phyloP scores from a whole-genome alignment of 2,329 filamentous ascomycete species.

The Volutella citrinella region DNA sequence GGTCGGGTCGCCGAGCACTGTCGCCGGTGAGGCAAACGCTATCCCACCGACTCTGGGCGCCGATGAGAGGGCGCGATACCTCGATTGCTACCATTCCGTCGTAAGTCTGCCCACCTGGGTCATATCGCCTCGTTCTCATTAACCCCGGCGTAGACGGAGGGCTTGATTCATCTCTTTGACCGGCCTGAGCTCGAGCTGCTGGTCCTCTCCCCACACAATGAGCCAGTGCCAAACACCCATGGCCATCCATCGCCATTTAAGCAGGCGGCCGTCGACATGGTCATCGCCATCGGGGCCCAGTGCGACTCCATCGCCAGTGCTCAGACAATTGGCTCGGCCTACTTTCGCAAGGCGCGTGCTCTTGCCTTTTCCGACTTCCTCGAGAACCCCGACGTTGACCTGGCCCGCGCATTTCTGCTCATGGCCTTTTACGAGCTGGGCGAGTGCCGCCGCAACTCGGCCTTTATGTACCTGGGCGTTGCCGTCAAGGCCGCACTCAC shows the following conservation, averaged over 20 bases:
- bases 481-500: conserved; percentile 56
- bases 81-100: conserved; percentile 15
- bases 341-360: conserved; percentile 42
- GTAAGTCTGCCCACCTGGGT: conserved; percentile 8
- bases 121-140: not conserved
- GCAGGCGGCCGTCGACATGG: conserved; percentile 13
- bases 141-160: conserved; percentile 29
- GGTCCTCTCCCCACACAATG: conserved; percentile 9
- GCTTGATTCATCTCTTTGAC: conserved; percentile 32
- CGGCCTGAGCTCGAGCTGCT: conserved; percentile 25
- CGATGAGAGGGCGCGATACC: conserved; percentile 7
- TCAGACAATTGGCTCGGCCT: conserved; percentile 25
- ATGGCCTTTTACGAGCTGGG: conserved; percentile 73
- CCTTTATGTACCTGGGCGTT: conserved; percentile 62
- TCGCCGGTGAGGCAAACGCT: too few relatives aligned
- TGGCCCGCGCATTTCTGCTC: conserved; percentile 35
- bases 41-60: not conserved
- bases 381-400: conserved; percentile 23
- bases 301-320: conserved; percentile 18
- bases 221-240: not conserved
- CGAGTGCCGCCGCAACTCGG: conserved; percentile 57
- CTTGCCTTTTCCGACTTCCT: conserved; percentile 20
- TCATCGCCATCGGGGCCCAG: conserved; percentile 24
- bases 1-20: conserved; percentile 20
- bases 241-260: too few relatives aligned